These are phyloP conservation scores for Trypanosoma rangeli DNA, from an alignment of 208 protist genomes.

Conservation along the genomic window DNA sequence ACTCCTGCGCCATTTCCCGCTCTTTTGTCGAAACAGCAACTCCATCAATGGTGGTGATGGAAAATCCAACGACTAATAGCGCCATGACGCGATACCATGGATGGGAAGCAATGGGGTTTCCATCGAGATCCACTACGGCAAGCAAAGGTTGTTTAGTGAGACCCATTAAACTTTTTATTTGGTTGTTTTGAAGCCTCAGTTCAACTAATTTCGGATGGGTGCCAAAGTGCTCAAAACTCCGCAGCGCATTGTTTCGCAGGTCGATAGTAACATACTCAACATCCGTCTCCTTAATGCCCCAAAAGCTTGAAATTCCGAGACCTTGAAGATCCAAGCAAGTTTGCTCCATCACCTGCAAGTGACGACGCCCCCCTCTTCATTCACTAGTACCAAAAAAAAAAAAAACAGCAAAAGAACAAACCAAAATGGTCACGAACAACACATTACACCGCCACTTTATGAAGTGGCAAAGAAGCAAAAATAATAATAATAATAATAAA, in stretches of 20 bases:
- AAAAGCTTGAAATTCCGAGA: constrained; percentile 45
- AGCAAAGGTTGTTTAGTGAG: constrained; percentile 70
- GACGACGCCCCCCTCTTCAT: neutral
- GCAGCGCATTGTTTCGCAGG: constrained; percentile 52
- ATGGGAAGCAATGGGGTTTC: constrained; percentile 65
- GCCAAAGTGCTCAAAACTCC: constrained; percentile 67
- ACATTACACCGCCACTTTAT: neutral
- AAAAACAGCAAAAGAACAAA: constrained; percentile 21
- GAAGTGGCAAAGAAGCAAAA: constrained; percentile 3
- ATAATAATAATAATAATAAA: constrained; percentile 15
- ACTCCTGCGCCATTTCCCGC: constrained; percentile 34
- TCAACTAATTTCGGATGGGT: constrained; percentile 70
- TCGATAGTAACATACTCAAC: constrained; percentile 65
- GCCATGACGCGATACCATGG: constrained; percentile 82
- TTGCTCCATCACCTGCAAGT: constrained; percentile 34
- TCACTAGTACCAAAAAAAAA: neutral
- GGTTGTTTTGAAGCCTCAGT: constrained; percentile 57
- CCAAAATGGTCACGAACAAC: constrained; percentile 1
- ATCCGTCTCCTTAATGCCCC: constrained; percentile 45
- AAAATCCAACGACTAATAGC: constrained; percentile 63
- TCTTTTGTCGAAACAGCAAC: constrained; percentile 50
- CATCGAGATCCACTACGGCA: constrained; percentile 44
- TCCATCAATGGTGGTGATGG: constrained; percentile 60
- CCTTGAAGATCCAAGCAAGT: constrained; percentile 48
- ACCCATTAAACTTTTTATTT: constrained; percentile 55